Evolutionary conservation across 305 asterid species (phyloP), one percentile per base, ranked within the genome.

Genomic region (Fraxinus nigra): DNA sequence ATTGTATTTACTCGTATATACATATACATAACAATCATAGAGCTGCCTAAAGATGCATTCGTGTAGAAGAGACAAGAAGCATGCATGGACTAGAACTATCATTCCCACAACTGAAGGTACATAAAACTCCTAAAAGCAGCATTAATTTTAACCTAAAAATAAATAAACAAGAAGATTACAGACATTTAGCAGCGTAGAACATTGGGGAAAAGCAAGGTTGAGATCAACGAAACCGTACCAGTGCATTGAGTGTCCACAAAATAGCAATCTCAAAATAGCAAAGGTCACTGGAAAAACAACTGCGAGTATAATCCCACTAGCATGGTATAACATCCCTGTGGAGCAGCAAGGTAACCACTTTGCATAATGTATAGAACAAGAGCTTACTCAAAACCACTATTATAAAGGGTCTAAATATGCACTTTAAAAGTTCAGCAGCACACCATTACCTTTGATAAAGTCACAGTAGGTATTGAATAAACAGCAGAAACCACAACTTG

Each of bases 291-390:
- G 98, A 82, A 92, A 85, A 80, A 92, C 83, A 88, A 94, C 87
- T 77, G 91, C 97, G 30, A 92, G 91, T 79, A 93, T 79, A 85
- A 93, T 73, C 84, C 97, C 99, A 72, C 89, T 63, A 54, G 92
- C 92, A 86, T 97, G 98, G 87, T 82, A 87, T 48, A 92, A 56
- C 81, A 92, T 81, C 79, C 98, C 99, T 97, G 94, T 91, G 88
- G 40, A 84, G 81, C 26, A 82, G 63, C 80, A 85, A 84, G 69
- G 63, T 38, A 72, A 80, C 32, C 18, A 81, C 20, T 76, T 83
- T 40, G 76, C 54, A 84, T 46, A 74, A 77, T 61, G 72, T 2
- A 76, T 61, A 75, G 73, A 77, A 76, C 76, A 77, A 81, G 48
- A 48, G 14, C 46, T 51, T 75, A 59, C 37, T 14, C 65, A 35